Base-by-base conservation (phyloP, 441 rosid species). In the Pelargonium cotyledonis region DNA sequence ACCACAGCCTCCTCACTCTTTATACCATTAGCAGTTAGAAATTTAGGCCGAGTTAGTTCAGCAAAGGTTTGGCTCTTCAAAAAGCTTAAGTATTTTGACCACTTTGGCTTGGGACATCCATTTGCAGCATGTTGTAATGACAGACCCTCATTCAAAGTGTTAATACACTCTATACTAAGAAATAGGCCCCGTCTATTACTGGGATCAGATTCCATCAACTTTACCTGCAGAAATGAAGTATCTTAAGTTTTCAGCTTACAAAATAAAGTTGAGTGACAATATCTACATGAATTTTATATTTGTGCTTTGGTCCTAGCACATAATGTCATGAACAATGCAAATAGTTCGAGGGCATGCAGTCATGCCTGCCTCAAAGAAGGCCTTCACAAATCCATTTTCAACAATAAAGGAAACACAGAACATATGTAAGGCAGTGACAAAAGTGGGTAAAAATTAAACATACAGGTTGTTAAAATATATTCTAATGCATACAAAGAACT, bases 131-230 rank as follows among this genome's bases (percentile, higher is more conserved):
- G 99, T 53, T 77, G 91, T 71, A 85, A 72, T 68, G 90, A 76
- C 70, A 95, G 95, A 64, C 98, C 99, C 79, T 95, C 95, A 68
- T 92, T 92, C 80, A 95, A 67, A 73, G 97, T 90, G 77, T 95
- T 83, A 43, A 95, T 86, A 71, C 99, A 92, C 78, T 95, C 96
- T 69, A 90, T 67, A 72, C 81, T 95, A 79, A 95, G 66, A 72
- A 92, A 70, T 10, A 89, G 70, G 65, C 76, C 89, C 67, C 85
- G 82, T 77, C 85, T 81, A 79, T 69, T 82, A 72, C 79, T 75
- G 57, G 80, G 83, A 79, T 95, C 86, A 70, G 90, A 73, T 77
- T 88, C 98, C 86, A 95, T 88, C 47, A 40, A 53, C 60, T 79
- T 81, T 70, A 92, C 93, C 99, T 90, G 85, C 79, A 58, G 5